Conservation (phyloP, 805 yeast species). For the Osmozyma mogii region DNA sequence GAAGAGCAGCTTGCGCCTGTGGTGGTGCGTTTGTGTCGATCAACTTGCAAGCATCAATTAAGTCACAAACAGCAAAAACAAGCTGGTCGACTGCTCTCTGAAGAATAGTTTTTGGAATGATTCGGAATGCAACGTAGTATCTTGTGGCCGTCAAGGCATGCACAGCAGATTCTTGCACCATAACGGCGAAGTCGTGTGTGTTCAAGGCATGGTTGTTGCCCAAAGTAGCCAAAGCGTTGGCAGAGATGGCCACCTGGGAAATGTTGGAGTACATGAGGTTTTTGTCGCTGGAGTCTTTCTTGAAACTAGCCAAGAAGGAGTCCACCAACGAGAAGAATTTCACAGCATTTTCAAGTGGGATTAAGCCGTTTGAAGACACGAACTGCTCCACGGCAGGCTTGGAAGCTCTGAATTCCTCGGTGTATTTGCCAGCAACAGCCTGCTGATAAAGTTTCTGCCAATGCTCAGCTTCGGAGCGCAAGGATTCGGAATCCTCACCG, state of each 20-base stretch:
- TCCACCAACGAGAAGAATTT: conserved; percentile 44
- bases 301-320: conserved; percentile 29
- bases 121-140: conserved; percentile 56
- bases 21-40: conserved; percentile 7
- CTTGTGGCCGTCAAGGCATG: conserved; percentile 72
- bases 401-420: neutral
- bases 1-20: conserved; percentile 1
- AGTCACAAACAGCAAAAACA: conserved; percentile 56
- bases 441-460: neutral
- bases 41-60: conserved; percentile 47
- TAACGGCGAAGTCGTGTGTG: conserved; percentile 33
- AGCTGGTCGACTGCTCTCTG: conserved; percentile 74
- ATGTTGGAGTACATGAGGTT: conserved; percentile 44
- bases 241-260: conserved; percentile 41
- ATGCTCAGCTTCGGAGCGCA: neutral
- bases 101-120: conserved; percentile 62
- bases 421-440: neutral
- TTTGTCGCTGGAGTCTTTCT: conserved; percentile 19
- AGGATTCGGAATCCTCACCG: neutral
- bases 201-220: conserved; percentile 18
- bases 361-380: conserved; percentile 34
- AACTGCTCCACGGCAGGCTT: conserved; percentile 15
- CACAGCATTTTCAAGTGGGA: conserved; percentile 38
- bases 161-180: conserved; percentile 60
- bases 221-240: conserved; percentile 32